A percentile compares a stretch with the other conserved stretches of the same genome.
Evolutionary conservation across 1,284 basidiomycete species (phyloP).

Genomic region (Puccinia hordei): DNA sequence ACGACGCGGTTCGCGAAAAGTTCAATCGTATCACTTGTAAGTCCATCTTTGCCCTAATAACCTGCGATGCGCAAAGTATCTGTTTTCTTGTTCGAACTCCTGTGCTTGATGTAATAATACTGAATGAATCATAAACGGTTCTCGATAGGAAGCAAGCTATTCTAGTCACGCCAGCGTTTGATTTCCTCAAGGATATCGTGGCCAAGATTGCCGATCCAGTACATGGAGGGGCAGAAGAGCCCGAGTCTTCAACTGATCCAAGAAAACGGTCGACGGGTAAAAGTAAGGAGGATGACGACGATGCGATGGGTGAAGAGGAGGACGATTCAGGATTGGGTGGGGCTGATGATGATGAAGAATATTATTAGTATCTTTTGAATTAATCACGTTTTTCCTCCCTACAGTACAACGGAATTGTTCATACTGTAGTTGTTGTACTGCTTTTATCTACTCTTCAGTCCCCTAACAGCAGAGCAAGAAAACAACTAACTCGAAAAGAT

Average conservation of each 20-base stretch:
- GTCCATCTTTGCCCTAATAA: conserved; percentile 60
- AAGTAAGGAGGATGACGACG: conserved; percentile 48
- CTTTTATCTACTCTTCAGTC: no score
- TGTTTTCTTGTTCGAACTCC: conserved; percentile 17
- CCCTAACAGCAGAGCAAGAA: no score
- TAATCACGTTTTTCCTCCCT: no score
- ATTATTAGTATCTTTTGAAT: no score
- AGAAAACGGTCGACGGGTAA: conserved; percentile 6
- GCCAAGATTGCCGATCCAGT: conserved; percentile 84
- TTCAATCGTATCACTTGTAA: conserved; percentile 91
- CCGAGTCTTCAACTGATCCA: background rate
- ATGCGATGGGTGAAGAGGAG: conserved; percentile 57
- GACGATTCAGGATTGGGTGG: conserved; percentile 53
- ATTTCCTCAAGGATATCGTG: conserved; percentile 96
- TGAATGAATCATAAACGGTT: conserved; percentile 5
- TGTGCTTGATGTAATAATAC: background rate
- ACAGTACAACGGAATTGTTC: no score
- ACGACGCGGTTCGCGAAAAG: conserved; percentile 79
- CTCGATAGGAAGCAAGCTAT: conserved; percentile 83
- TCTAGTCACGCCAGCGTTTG: conserved; percentile 82
- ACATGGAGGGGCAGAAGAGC: conserved; percentile 59
- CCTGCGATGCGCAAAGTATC: background rate
- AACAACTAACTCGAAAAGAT: no score
- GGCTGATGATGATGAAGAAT: conserved; percentile 25
- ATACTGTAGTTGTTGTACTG: no score